phyloP scores from a whole-genome alignment of 106 monocot genomes.

The Allium sativum region DNA sequence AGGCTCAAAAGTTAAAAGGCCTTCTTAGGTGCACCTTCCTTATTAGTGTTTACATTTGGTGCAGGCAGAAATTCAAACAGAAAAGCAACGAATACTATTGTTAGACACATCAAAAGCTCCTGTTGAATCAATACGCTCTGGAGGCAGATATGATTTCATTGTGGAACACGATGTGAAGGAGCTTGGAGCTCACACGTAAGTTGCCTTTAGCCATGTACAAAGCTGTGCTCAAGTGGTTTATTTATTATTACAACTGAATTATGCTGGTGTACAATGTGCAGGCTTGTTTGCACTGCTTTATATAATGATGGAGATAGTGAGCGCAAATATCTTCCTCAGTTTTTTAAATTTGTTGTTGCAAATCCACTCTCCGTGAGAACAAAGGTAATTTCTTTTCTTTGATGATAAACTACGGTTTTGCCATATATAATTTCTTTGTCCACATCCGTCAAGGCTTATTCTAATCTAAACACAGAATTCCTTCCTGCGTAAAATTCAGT shows the following conservation, averaged over 20 bases:
- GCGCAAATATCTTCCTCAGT: constrained; percentile 96
- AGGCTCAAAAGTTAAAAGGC: too few relatives aligned
- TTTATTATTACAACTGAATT: constrained; percentile 11
- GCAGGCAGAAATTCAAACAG: constrained; percentile 98
- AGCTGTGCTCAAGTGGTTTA: neutral
- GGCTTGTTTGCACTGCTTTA: constrained; percentile 94
- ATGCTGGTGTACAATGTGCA: constrained; percentile 16
- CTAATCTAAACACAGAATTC: neutral
- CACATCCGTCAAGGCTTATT: neutral
- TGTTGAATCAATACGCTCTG: constrained; percentile 84
- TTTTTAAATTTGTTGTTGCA: constrained; percentile 89
- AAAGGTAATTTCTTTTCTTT: constrained; percentile 48
- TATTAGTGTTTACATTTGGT: constrained; percentile 1
- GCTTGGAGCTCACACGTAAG: constrained; percentile 89
- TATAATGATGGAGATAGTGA: constrained; percentile 94
- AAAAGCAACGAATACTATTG: constrained; percentile 63
- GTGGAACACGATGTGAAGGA: constrained; percentile 99
- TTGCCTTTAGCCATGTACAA: constrained; percentile 7
- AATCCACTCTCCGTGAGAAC: constrained; percentile 96
- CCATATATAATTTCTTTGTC: neutral
- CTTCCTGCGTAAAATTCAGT: neutral
- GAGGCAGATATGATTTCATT: constrained; percentile 96
- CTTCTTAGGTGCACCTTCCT: neutral
- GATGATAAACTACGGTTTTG: neutral
- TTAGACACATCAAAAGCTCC: constrained; percentile 84